Evolutionary conservation across 805 yeast genomes (phyloP).

Genomic region (Scheffersomyces ergatensis): DNA sequence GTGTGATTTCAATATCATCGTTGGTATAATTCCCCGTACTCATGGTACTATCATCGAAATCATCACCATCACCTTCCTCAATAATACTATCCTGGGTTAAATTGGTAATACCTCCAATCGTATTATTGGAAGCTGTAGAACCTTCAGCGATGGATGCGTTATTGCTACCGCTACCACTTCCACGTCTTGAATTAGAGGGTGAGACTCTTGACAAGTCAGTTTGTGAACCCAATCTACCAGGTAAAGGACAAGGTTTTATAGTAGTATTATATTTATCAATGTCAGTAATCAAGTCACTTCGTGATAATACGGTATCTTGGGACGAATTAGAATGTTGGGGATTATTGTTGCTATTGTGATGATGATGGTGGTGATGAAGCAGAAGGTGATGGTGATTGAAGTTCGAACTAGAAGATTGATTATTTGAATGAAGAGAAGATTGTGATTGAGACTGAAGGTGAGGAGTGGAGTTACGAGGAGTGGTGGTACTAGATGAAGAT

Average conservation of each 20-base stretch:
- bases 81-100: conserved; percentile 12
- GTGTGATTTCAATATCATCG: conserved; percentile 33
- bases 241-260: conserved; percentile 27
- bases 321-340: background rate
- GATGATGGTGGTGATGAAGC: background rate
- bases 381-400: background rate
- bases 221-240: conserved; percentile 20
- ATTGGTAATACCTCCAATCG: background rate
- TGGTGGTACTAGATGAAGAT: background rate
- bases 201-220: conserved; percentile 3
- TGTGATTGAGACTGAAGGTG: background rate
- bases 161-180: conserved; percentile 7
- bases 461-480: background rate
- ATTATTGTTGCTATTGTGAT: background rate
- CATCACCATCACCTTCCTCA: conserved; percentile 13
- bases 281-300: conserved; percentile 22
- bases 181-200: conserved; percentile 5
- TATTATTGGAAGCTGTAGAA: background rate
- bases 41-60: background rate
- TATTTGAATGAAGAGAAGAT: background rate
- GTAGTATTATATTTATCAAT: conserved; percentile 14
- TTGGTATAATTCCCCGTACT: conserved; percentile 8
- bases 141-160: conserved; percentile 4
- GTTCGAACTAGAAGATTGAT: too few relatives aligned
- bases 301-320: conserved; percentile 13